These are phyloP conservation scores for Botryotinia calthae DNA, from an alignment of 2,329 filamentous ascomycete species.

Conservation along the genomic window DNA sequence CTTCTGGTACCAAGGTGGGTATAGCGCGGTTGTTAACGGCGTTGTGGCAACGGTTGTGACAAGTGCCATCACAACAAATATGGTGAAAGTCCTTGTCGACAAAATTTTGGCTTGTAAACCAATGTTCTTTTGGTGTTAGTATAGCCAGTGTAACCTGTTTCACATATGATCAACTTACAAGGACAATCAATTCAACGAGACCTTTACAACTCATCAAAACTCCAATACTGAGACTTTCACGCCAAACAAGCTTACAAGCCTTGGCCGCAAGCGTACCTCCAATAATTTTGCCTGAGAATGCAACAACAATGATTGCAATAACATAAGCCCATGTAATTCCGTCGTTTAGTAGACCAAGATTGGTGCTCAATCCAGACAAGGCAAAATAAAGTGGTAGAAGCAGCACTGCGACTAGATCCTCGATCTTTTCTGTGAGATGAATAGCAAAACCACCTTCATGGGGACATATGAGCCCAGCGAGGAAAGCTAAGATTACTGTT, in stretches of 20 bases:
- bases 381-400: slow-evolving; percentile 93
- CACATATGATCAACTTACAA: slow-evolving; percentile 55
- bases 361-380: slow-evolving; percentile 82
- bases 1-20: slow-evolving; percentile 73
- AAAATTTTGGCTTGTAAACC: slow-evolving; percentile 81
- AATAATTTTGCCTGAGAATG: slow-evolving; percentile 80
- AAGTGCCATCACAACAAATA: slow-evolving; percentile 92
- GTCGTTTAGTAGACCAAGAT: slow-evolving; percentile 77
- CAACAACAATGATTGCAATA: slow-evolving; percentile 74
- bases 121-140: slow-evolving; percentile 56
- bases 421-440: slow-evolving; percentile 88
- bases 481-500: slow-evolving; percentile 56
- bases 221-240: slow-evolving; percentile 85
- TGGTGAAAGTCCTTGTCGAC: slow-evolving; percentile 79
- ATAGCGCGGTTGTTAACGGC: slow-evolving; percentile 69
- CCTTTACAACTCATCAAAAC: slow-evolving; percentile 96
- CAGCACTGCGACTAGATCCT: slow-evolving; percentile 80
- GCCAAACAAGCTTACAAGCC: slow-evolving; percentile 76
- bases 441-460: slow-evolving; percentile 89
- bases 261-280: slow-evolving; percentile 79
- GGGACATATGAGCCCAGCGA: slow-evolving; percentile 85
- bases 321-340: slow-evolving; percentile 90
- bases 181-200: slow-evolving; percentile 89
- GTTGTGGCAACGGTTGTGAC: slow-evolving; percentile 83
- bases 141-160: not conserved